phyloP scores from a whole-genome alignment of 805 yeast genomes.

The Pichia nakasei region DNA sequence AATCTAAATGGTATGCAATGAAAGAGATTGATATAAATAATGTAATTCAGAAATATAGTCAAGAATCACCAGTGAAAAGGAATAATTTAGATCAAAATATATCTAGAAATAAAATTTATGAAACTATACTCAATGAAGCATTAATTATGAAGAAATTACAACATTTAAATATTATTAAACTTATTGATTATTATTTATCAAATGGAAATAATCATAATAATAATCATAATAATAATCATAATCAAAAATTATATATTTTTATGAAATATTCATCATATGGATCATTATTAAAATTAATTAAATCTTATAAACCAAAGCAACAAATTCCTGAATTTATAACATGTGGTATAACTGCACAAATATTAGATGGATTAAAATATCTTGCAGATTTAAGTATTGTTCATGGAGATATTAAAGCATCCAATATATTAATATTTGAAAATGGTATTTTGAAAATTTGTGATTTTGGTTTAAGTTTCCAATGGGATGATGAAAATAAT shows the following conservation, averaged over 20 bases:
- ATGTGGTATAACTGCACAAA: constrained; percentile 41
- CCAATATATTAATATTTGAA: constrained; percentile 55
- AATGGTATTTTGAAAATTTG: constrained; percentile 51
- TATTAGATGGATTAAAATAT: constrained; percentile 51
- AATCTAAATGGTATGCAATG: constrained; percentile 17
- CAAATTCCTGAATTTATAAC: constrained; percentile 49
- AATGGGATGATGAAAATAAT: constrained; percentile 6
- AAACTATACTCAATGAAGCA: constrained; percentile 50
- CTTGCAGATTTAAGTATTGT: constrained; percentile 67
- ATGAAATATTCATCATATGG: constrained; percentile 63
- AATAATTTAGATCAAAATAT: too few species aligned
- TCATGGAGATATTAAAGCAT: constrained; percentile 72
- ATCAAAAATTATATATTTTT: constrained; percentile 42
- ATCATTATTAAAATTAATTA: constrained; percentile 39
- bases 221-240: neutral
- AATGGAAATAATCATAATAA: neutral
- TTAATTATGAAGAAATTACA: constrained; percentile 54
- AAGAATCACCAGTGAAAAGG: constrained; percentile 6
- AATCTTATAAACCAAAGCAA: constrained; percentile 37
- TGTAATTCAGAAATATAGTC: constrained; percentile 1
- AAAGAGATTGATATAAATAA: constrained; percentile 10
- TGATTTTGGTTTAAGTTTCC: constrained; percentile 70
- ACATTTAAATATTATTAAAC: constrained; percentile 60
- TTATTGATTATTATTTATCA: constrained; percentile 53
- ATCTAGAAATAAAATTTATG: constrained; percentile 22